phyloP scores from a whole-genome alignment of 139 green algal genomes.

The Astrephomene gubernaculifera region DNA sequence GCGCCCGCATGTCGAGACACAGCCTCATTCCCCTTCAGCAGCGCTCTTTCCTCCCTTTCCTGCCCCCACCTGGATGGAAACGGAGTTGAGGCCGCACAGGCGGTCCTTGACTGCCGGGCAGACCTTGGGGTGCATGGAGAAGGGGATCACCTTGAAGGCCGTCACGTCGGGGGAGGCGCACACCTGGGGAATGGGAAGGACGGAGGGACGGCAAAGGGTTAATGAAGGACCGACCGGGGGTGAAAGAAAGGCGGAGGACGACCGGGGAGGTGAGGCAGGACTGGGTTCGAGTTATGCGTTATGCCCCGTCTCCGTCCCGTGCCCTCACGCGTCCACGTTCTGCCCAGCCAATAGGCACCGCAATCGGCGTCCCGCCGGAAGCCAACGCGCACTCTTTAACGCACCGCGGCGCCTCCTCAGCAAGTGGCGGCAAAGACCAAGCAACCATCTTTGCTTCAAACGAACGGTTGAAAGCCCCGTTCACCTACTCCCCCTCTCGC shows the following conservation, averaged over 20 bases:
- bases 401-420: no score
- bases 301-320: no score
- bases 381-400: no score
- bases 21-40: neutral
- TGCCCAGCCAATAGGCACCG: no score
- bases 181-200: slow-evolving; percentile 1
- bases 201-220: neutral
- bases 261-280: neutral
- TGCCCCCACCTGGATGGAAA: slow-evolving; percentile 25
- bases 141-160: slow-evolving; percentile 45
- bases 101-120: neutral
- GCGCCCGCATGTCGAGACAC: neutral
- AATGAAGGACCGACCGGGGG: neutral
- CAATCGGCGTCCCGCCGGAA: no score
- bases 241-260: neutral
- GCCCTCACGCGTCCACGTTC: no score
- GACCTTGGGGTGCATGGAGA: slow-evolving; percentile 20
- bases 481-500: neutral
- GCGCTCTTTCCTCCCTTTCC: neutral
- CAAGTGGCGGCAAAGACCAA: no score
- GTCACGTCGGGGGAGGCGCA: slow-evolving; percentile 41
- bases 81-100: slow-evolving; percentile 22
- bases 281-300: no score
- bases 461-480: no score
- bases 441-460: no score